These are phyloP conservation scores for Chrysopogon serrulatus DNA, from an alignment of 176 grass and related monocot genomes.

Conservation along the genomic window DNA sequence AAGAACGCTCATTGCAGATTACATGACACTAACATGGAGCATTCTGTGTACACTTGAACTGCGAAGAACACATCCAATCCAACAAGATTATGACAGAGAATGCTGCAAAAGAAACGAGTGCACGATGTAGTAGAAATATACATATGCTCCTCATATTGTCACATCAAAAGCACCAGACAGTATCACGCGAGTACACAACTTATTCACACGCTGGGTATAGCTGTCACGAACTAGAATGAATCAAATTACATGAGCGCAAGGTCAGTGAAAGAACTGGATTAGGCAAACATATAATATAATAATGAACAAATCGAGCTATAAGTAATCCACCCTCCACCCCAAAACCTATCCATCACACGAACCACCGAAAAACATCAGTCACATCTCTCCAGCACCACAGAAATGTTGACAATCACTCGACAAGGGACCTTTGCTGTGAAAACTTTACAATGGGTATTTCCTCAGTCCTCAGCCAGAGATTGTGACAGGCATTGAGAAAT, in stretches of 20 bases:
- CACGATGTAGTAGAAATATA: constrained; percentile 2
- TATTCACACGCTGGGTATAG: constrained; percentile 38
- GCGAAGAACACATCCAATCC: not conserved
- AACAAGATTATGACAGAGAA: not conserved
- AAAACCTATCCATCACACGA: not conserved
- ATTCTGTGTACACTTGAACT: not conserved
- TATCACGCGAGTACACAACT: constrained; percentile 9
- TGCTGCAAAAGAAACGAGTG: not conserved
- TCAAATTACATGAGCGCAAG: constrained; percentile 4
- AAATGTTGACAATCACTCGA: not conserved
- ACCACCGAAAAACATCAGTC: not conserved
- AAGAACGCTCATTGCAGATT: not conserved
- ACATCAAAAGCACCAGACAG: not conserved
- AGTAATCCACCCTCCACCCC: constrained; percentile 12
- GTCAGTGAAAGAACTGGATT: constrained; percentile 44
- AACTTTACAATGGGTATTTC: constrained; percentile 32
- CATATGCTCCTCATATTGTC: not conserved
- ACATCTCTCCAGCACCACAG: not conserved
- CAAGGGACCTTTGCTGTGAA: not conserved
- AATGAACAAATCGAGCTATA: constrained; percentile 36
- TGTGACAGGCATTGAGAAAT: not conserved
- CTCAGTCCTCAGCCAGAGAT: not conserved
- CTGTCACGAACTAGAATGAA: constrained; percentile 35
- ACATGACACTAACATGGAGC: not conserved
- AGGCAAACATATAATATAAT: constrained; percentile 36